phyloP scores from a whole-genome alignment of 805 yeast genomes.

The Ogataea paraovalis region DNA sequence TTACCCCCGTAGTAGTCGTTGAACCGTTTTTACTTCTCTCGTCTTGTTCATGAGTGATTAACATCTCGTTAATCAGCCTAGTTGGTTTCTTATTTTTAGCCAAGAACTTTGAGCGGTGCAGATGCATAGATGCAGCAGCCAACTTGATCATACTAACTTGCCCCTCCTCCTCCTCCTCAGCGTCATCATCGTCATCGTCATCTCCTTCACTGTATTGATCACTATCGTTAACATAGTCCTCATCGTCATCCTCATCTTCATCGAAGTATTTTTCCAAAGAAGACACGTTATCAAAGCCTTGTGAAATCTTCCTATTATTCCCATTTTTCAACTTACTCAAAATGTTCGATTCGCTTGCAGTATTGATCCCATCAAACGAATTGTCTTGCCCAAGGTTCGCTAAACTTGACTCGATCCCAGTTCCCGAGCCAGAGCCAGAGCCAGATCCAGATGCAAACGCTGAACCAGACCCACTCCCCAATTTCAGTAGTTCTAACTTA shows the following conservation, averaged over 20 bases:
- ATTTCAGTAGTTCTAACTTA: conserved; percentile 14
- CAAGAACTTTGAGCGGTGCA: conserved; percentile 20
- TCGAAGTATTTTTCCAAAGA: not conserved
- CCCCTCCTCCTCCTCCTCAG: not conserved
- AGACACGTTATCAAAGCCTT: not conserved
- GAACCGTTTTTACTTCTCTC: too few relatives aligned
- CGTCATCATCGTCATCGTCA: not conserved
- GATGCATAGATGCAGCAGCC: conserved; percentile 22
- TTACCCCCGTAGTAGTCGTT: not conserved
- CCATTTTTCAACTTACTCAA: too few relatives aligned
- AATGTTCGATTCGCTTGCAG: too few relatives aligned
- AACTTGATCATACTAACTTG: conserved; percentile 18
- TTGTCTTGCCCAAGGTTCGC: too few relatives aligned
- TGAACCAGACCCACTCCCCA: conserved; percentile 5
- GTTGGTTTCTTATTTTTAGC: not conserved
- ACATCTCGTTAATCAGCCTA: not conserved
- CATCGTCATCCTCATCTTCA: not conserved
- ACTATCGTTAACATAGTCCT: not conserved
- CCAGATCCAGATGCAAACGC: too few relatives aligned
- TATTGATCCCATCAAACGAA: not conserved
- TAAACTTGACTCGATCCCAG: too few relatives aligned
- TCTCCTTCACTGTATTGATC: too few relatives aligned
- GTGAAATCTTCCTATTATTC: too few relatives aligned
- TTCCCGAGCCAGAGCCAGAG: too few relatives aligned
- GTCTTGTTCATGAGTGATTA: too few relatives aligned